Conservation (phyloP, 1,284 basidiomycete genomes). For the Marasmius sp. region DNA sequence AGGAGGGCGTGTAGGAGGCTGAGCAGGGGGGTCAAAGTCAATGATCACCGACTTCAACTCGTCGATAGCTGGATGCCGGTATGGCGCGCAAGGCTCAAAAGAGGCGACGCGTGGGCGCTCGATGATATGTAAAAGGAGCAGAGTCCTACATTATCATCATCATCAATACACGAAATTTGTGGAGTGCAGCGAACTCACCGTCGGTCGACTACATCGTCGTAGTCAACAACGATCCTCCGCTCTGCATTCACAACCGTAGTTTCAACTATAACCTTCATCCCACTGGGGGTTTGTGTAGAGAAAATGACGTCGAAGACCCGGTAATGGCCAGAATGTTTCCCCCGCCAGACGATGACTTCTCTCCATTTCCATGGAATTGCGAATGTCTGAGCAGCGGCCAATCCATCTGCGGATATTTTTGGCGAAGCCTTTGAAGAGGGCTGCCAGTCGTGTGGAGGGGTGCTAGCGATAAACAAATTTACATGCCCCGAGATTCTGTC, state of each 20-base stretch:
- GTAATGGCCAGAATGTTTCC: not conserved
- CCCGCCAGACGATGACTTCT: not conserved
- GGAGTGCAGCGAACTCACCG: no score
- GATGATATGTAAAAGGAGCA: not conserved
- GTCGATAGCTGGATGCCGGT: not conserved
- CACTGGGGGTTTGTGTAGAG: not conserved
- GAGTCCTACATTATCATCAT: no score
- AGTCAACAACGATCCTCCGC: not conserved
- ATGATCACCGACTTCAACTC: not conserved
- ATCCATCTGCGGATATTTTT: not conserved
- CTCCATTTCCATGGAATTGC: not conserved
- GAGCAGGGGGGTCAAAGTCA: not conserved
- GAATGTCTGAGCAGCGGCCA: not conserved
- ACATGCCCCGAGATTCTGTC: not conserved
- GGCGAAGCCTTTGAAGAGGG: not conserved
- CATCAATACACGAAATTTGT: no score
- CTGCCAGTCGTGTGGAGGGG: not conserved
- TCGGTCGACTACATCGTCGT: not conserved
- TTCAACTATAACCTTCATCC: not conserved
- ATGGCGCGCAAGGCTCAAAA: not conserved
- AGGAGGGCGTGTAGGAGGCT: not conserved
- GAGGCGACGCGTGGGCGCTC: not conserved
- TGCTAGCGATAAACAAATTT: not conserved
- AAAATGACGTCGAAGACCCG: not conserved
- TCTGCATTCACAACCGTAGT: not conserved